Conservation (phyloP, 1,284 basidiomycete species). For the Polyporus tsugae region DNA sequence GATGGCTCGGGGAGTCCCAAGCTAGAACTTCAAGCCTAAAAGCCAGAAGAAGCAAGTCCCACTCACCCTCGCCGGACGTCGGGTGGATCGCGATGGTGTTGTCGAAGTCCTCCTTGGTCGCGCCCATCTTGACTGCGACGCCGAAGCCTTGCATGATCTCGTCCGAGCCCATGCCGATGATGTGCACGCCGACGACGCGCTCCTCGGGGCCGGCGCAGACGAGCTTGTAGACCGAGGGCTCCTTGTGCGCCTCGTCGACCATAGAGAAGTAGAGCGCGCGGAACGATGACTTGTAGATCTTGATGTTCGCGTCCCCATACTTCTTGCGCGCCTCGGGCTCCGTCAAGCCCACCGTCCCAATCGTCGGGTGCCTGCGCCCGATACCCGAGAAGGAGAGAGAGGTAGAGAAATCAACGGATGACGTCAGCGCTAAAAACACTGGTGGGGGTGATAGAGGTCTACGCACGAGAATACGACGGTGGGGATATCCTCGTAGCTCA, state of each 20-base stretch:
- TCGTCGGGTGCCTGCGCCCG: slow-evolving; percentile 80
- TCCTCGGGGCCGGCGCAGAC: slow-evolving; percentile 89
- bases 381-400: background rate
- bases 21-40: background rate
- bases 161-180: slow-evolving; percentile 90
- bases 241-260: slow-evolving; percentile 87
- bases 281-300: slow-evolving; percentile 89
- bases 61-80: slow-evolving; percentile 75
- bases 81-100: slow-evolving; percentile 94
- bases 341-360: slow-evolving; percentile 92
- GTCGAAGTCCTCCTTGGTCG: slow-evolving; percentile 85
- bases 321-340: slow-evolving; percentile 90
- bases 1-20: background rate
- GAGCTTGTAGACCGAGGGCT: slow-evolving; percentile 94
- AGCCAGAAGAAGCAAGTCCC: slow-evolving; percentile 31
- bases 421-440: slow-evolving; percentile 11
- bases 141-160: slow-evolving; percentile 95
- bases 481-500: slow-evolving; percentile 92
- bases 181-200: slow-evolving; percentile 94
- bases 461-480: slow-evolving; percentile 94
- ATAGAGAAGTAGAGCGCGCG: slow-evolving; percentile 89
- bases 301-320: slow-evolving; percentile 87
- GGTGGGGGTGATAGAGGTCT: slow-evolving; percentile 11
- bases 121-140: slow-evolving; percentile 97
- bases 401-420: too few species aligned